Base-by-base conservation (phyloP, 257 asterid species). In the Nicotiana attenuata region DNA sequence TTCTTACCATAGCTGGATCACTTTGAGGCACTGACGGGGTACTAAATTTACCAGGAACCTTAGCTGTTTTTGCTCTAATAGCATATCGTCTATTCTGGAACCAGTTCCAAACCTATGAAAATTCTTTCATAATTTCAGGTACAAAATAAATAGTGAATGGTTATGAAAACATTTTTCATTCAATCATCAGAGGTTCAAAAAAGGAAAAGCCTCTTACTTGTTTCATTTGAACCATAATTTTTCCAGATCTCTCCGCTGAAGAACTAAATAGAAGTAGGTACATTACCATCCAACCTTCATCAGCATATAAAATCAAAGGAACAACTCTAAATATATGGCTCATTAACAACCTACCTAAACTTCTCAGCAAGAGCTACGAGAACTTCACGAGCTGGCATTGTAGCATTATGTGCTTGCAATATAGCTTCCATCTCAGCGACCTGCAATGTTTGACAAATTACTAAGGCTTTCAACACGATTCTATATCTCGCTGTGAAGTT, bases 361-460 rank as follows among this genome's bases (percentile, higher is more conserved):
- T 92, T 93, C 66, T 89, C 92, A 65, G 99, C 97, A 84, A 95
- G 97, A 85, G 93, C 88, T n/a, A 85, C 93, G 8, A 93, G 95
- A 84, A 91, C 69, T 82, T 95, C 98, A 5, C 97, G 97, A 11
- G 91, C 61, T 6, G 99, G 99, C 76, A 95, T 92, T 60, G 88
- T 82, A 73, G 81, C 86, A 65, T 90, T 86, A 90, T 95, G 95
- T 63, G 91, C 99, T 84, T 92, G 95, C 86, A 95, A 82, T 67
- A 92, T 88, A 68, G 91, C 85, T 80, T 95, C 98, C 99, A 95
- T 95, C 88, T 95, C 99, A 47, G 91, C 91, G 76, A 95, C 98
- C 99, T 95, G 84, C 73, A 29, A 65, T 15, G 60, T 81, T 53
- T 73, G 16, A 47, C 61, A 7, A 73, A 47, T 73, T 73, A 73